Conservation (phyloP, 768 basidiomycete genomes). For the Phaffia tasmanica region DNA sequence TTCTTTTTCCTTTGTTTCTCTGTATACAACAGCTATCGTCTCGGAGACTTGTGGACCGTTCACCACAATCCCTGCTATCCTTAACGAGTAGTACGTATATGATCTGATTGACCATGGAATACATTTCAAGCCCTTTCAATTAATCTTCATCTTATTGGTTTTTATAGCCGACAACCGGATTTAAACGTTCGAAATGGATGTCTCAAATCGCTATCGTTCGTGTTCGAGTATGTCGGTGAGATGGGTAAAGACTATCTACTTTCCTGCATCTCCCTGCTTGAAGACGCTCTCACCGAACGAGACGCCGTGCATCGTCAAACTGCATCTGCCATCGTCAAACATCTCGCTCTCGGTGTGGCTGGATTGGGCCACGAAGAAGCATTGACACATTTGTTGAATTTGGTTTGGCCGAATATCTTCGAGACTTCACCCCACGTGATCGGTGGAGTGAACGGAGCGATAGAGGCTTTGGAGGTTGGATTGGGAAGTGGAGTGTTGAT, state of each 20-base stretch:
- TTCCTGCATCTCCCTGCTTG: slow-evolving; percentile 93
- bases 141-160: neutral
- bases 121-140: neutral
- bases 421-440: slow-evolving; percentile 98
- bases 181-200: slow-evolving; percentile 98
- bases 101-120: neutral
- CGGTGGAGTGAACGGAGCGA: slow-evolving; percentile 92
- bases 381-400: slow-evolving; percentile 92
- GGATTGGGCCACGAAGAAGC: slow-evolving; percentile 97
- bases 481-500: slow-evolving; percentile 85
- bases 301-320: slow-evolving; percentile 98
- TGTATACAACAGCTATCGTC: slow-evolving; percentile 43
- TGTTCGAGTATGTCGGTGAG: slow-evolving; percentile 99
- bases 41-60: slow-evolving; percentile 47
- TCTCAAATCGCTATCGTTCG: slow-evolving; percentile 94
- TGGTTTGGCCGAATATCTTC: slow-evolving; percentile 98
- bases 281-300: slow-evolving; percentile 94
- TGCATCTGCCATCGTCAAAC: slow-evolving; percentile 95
- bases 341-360: slow-evolving; percentile 84
- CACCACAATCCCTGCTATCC: slow-evolving; percentile 96
- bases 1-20: slow-evolving; percentile 5
- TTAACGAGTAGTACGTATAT: slow-evolving; percentile 88
- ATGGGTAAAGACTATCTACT: slow-evolving; percentile 89
- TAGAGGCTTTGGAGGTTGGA: slow-evolving; percentile 94
- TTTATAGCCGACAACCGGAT: slow-evolving; percentile 48